These are phyloP conservation scores for Tetrahymena malaccensis DNA, from an alignment of 73 alveolate species.

Conservation along the genomic window DNA sequence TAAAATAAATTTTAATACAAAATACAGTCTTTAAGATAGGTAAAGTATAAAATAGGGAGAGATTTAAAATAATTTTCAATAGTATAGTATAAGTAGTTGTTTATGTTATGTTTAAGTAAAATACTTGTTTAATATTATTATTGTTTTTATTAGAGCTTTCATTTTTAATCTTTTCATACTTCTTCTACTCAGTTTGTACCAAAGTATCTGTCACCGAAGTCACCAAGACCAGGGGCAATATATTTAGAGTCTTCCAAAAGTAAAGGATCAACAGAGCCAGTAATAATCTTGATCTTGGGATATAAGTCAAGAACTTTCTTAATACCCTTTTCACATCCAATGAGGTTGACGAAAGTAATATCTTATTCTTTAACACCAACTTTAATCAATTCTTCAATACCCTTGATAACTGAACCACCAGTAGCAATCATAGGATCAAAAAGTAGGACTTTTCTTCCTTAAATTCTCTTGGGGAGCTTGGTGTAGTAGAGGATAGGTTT, in stretches of 20 bases:
- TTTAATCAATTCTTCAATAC: slow-evolving; percentile 47
- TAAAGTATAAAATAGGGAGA: background rate
- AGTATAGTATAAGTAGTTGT: background rate
- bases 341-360: slow-evolving; percentile 63
- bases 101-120: background rate
- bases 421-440: slow-evolving; percentile 87
- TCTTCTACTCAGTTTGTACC: slow-evolving; percentile 5
- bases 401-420: slow-evolving; percentile 62
- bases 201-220: slow-evolving; percentile 82
- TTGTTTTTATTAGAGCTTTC: background rate
- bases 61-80: background rate
- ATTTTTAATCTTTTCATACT: background rate
- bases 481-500: slow-evolving; percentile 55
- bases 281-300: slow-evolving; percentile 61
- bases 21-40: background rate
- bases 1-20: background rate
- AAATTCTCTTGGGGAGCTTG: slow-evolving; percentile 57
- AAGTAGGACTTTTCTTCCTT: slow-evolving; percentile 48
- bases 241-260: slow-evolving; percentile 57
- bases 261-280: slow-evolving; percentile 64
- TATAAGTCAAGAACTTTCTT: slow-evolving; percentile 9
- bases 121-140: background rate
- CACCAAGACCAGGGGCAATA: slow-evolving; percentile 80
- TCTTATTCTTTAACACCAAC: slow-evolving; percentile 62
- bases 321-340: slow-evolving; percentile 66